Evolutionary conservation across 169 alveolate genomes (phyloP).

Genomic region (Theileria sp.): DNA sequence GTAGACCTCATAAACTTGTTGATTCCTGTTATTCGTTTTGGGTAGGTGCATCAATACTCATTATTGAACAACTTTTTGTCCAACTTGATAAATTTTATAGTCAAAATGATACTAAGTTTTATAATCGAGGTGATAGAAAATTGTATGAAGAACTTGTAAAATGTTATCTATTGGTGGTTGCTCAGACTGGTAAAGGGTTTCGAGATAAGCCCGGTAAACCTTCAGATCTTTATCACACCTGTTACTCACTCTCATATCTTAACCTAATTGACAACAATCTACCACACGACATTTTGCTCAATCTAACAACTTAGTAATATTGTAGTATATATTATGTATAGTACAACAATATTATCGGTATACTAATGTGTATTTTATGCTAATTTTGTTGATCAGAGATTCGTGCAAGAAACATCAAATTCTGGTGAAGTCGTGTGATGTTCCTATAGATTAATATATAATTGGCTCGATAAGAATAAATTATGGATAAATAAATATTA

Average conservation of each 20-base stretch:
- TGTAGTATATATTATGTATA: neutral
- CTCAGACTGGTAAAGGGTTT: slow-evolving; percentile 87
- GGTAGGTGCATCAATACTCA: slow-evolving; percentile 89
- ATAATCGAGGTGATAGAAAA: slow-evolving; percentile 63
- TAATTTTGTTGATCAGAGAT: slow-evolving; percentile 55
- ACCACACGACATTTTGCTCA: slow-evolving; percentile 5
- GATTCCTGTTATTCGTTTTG: slow-evolving; percentile 96
- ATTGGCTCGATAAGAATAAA: neutral
- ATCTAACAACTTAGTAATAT: neutral
- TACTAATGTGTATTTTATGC: too few species aligned
- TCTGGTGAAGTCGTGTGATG: slow-evolving; percentile 22
- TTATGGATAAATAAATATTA: neutral
- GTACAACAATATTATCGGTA: neutral
- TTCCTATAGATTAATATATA: slow-evolving; percentile 9
- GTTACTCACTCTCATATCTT: slow-evolving; percentile 90
- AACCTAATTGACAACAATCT: slow-evolving; percentile 49
- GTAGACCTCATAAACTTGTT: slow-evolving; percentile 95
- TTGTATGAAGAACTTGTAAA: slow-evolving; percentile 43
- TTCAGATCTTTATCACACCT: slow-evolving; percentile 93
- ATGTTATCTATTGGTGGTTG: slow-evolving; percentile 62
- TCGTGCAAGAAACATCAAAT: slow-evolving; percentile 29
- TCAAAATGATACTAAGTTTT: slow-evolving; percentile 13
- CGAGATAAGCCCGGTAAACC: slow-evolving; percentile 93
- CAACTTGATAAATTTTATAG: slow-evolving; percentile 27
- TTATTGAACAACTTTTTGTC: slow-evolving; percentile 58